A percentile compares a stretch with the other conserved stretches of the same genome.
Evolutionary conservation across 495 filamentous ascomycete genomes (phyloP).

Genomic region (Pseudevernia furfuracea): DNA sequence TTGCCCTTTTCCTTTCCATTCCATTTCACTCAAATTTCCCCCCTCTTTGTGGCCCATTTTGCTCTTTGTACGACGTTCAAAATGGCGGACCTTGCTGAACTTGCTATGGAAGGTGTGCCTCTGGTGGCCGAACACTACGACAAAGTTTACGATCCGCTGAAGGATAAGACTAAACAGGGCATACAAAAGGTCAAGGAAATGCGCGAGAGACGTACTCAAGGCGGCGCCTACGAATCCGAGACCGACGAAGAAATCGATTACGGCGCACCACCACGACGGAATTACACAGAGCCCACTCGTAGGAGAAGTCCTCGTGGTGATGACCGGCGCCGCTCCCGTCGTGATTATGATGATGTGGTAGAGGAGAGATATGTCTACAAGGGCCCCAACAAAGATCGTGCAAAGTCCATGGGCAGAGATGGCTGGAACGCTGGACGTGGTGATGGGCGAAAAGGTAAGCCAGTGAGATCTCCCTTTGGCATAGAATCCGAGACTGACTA

Average conservation of each 20-base stretch:
- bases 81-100: slow-evolving; percentile 25
- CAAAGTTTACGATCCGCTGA: slow-evolving; percentile 28
- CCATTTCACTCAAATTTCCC: neutral
- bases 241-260: slow-evolving; percentile 21
- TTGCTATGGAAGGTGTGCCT: slow-evolving; percentile 23
- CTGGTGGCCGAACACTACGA: slow-evolving; percentile 26
- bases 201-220: slow-evolving; percentile 26
- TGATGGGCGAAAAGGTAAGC: slow-evolving; percentile 12
- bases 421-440: slow-evolving; percentile 19
- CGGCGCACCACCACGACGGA: slow-evolving; percentile 12
- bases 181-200: slow-evolving; percentile 19
- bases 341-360: slow-evolving; percentile 20
- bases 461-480: neutral
- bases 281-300: slow-evolving; percentile 14
- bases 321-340: slow-evolving; percentile 16
- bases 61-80: neutral
- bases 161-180: slow-evolving; percentile 23
- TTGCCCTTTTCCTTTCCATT: neutral
- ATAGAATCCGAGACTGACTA: neutral
- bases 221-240: slow-evolving; percentile 35
- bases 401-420: slow-evolving; percentile 23
- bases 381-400: slow-evolving; percentile 18
- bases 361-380: slow-evolving; percentile 22
- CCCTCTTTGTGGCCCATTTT: neutral
- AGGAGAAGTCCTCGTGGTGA: slow-evolving; percentile 7